These are phyloP conservation scores for Paramecium octaurelia DNA, from an alignment of 73 alveolate species.

Conservation along the genomic window DNA sequence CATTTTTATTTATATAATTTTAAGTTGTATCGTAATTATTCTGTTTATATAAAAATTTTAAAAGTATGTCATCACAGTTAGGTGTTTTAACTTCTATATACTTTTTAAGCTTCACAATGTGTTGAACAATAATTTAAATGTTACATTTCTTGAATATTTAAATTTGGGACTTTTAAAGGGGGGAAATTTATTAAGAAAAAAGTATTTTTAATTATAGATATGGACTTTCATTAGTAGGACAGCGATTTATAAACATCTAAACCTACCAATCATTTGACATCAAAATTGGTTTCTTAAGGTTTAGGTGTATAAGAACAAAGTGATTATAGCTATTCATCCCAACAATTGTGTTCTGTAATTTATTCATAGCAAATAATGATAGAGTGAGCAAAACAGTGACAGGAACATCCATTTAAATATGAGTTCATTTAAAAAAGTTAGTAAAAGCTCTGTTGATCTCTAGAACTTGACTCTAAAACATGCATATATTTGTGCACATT, in stretches of 20 bases:
- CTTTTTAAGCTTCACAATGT: neutral
- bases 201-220: constrained; percentile 26
- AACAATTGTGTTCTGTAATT: neutral
- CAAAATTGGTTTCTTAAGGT: neutral
- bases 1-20: neutral
- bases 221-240: constrained; percentile 20
- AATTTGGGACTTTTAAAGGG: neutral
- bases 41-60: neutral
- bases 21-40: neutral
- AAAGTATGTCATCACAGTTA: neutral
- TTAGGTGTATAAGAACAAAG: neutral
- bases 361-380: neutral
- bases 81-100: neutral
- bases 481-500: neutral
- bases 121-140: neutral
- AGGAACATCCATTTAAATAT: neutral
- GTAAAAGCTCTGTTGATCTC: neutral
- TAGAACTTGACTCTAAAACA: neutral
- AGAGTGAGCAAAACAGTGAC: neutral
- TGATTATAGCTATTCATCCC: neutral
- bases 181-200: neutral
- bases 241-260: neutral
- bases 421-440: constrained; percentile 12
- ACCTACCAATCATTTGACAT: neutral
- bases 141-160: neutral